Base-by-base conservation (phyloP, 805 yeast genomes). In the Pichia paraexigua region DNA sequence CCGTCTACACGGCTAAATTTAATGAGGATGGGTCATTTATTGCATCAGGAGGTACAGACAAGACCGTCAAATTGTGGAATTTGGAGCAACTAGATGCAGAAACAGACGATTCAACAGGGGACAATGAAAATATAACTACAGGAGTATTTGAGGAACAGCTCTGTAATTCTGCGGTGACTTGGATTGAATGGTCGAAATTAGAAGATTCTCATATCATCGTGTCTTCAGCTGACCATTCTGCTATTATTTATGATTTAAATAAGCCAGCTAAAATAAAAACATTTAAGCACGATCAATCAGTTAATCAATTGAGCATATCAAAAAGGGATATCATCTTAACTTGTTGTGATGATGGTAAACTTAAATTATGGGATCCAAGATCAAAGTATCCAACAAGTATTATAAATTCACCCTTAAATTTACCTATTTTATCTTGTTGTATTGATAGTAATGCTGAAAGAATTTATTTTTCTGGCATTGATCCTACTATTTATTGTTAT, bases 31-130 rank as follows among this genome's bases (percentile, higher is more conserved):
- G 89, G 0, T 61, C 68, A 7, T 56, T 65, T 9, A 64, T 84
- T 20, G 91, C 85, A 0, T 73, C 89, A 3, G 85, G 82, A 6
- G 86, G 90, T 2, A 55, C 71, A 18, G 92, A 86, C 58, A 71
- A 71, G 3, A 44, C 41, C 10, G 18, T 51, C 5, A 48, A 41
- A 30, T 15, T 51, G 17, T 48, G 48, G 53, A 51, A 51, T 41
- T 37, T 51, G n/a, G 53, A 51, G 37, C 18, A 42, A 8, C 15
- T 52, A 15, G 54, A 48, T 40, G 22, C 43, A 11, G 51, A 44
- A 15, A 22, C 22, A 1, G 45, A 20, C 2, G 43, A 47, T 3
- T 20, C 27, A 3, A 13, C 8, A 4, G 25, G n/a, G 2, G 35
- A 18, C 7, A 21, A n/a, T 2, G 46, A 46, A 27, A 37, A 37